Percentiles rank a stretch among this genome's conserved stretches.
phyloP scores from a whole-genome alignment of 768 basidiomycete species.

The Agaricus blazei region DNA sequence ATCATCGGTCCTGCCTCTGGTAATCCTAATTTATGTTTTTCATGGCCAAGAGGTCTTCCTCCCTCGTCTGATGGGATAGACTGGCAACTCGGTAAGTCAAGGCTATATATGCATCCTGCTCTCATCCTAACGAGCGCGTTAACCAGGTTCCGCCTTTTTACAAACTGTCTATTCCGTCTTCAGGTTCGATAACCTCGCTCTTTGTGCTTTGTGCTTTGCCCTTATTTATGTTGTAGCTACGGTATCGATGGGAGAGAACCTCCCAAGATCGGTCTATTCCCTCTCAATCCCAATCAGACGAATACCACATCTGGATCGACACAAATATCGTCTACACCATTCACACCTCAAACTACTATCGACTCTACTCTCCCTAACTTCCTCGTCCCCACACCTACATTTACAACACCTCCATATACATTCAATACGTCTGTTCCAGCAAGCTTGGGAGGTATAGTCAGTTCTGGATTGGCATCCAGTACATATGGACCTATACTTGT shows the following conservation, averaged over 20 bases:
- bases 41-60: constrained; percentile 66
- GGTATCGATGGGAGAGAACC: constrained; percentile 72
- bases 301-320: constrained; percentile 14
- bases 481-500: constrained; percentile 63
- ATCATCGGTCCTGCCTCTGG: constrained; percentile 65
- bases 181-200: constrained; percentile 39
- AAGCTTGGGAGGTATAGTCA: constrained; percentile 47
- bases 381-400: constrained; percentile 58
- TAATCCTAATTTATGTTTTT: constrained; percentile 61
- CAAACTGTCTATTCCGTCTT: constrained; percentile 76
- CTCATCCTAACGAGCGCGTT: not conserved
- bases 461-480: constrained; percentile 62
- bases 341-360: constrained; percentile 46
- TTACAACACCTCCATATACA: constrained; percentile 56
- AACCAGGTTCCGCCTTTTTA: constrained; percentile 57
- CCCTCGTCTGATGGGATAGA: constrained; percentile 74
- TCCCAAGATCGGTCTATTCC: constrained; percentile 75
- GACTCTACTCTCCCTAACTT: constrained; percentile 70
- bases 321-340: not conserved
- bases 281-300: constrained; percentile 32
- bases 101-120: not conserved
- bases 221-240: constrained; percentile 40
- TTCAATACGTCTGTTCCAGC: constrained; percentile 66
- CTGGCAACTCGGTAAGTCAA: constrained; percentile 69
- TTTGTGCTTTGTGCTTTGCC: not conserved